Evolutionary conservation across 2,329 filamentous ascomycete genomes (phyloP), one percentile per base, ranked within the genome.

Genomic region (Aschersonia sp.): DNA sequence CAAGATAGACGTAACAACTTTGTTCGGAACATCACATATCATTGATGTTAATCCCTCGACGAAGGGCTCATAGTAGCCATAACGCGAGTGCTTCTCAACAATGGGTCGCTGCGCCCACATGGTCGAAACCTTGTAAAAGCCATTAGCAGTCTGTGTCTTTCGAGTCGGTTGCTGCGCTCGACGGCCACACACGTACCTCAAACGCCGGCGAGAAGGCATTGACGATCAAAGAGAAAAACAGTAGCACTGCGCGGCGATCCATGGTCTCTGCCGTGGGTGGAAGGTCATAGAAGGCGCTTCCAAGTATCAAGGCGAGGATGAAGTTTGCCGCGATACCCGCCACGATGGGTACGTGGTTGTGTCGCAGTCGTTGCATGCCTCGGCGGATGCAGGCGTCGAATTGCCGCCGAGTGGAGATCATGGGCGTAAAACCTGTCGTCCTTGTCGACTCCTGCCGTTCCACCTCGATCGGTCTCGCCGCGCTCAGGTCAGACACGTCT

Each of bases 141-240:
- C 6, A 32, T 12, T 29, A 44, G 9, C n/a, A 14, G 41, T n/a
- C 7, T 37, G n/a, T n/a, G n/a, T n/a, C n/a, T n/a, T n/a, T n/a
- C n/a, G n/a, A n/a, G n/a, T n/a, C n/a, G n/a, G n/a, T n/a, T n/a
- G n/a, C n/a, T n/a, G n/a, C n/a, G n/a, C n/a, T n/a, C n/a, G n/a
- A n/a, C 32, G 40, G 40, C 40, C 10, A 12, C 40, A 41, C 14
- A 41, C 35, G 35, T 41, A 41, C 40, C 40, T 41, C 40, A n/a
- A 41, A 41, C 8, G 40, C 40, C 8, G 40, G 40, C 6, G 40
- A 12, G n/a, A 12, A 41, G 8, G 40, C 40, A 52, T 76, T 77
- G 49, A 74, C 62, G 4, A 78, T 52, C 14, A 76, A 61, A 1
- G 70, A 68, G 11, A 77, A 66, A 61, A 79, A 79, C 0, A 77